Evolutionary conservation across 2,329 filamentous ascomycete species (phyloP).

Genomic region (Falciphora oryzae): DNA sequence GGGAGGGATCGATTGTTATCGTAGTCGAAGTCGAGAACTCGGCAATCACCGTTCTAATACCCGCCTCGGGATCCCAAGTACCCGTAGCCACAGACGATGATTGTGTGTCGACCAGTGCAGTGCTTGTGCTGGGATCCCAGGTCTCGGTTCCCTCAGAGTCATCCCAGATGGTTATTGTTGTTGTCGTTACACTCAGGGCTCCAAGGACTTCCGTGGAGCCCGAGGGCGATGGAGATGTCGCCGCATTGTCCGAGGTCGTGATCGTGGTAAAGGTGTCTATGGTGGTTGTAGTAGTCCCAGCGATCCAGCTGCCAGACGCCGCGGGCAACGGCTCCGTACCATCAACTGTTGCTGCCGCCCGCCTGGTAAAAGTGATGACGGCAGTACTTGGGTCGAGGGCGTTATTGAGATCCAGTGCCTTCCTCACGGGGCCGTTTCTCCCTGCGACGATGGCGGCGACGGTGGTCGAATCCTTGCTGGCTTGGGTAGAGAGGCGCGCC

Average conservation of each 20-base stretch:
- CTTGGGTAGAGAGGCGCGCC: too few relatives aligned
- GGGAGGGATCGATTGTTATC: background rate
- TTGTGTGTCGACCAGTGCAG: background rate
- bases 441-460: too few relatives aligned
- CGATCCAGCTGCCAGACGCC: too few relatives aligned
- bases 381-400: too few relatives aligned
- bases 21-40: background rate
- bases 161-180: background rate
- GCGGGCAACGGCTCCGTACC: too few relatives aligned
- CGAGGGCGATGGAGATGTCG: background rate
- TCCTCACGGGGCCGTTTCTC: too few relatives aligned
- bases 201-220: background rate
- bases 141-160: background rate
- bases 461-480: too few relatives aligned
- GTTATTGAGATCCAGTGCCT: too few relatives aligned
- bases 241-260: background rate
- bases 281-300: background rate
- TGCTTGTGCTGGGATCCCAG: background rate
- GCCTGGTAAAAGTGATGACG: too few relatives aligned
- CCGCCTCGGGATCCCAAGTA: background rate
- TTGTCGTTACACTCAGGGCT: background rate
- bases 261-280: background rate
- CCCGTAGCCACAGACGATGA: background rate
- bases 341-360: too few relatives aligned
- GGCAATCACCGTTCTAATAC: background rate